These are phyloP conservation scores for Xerocomus potaroensis DNA, from an alignment of 768 basidiomycete genomes.

Conservation along the genomic window DNA sequence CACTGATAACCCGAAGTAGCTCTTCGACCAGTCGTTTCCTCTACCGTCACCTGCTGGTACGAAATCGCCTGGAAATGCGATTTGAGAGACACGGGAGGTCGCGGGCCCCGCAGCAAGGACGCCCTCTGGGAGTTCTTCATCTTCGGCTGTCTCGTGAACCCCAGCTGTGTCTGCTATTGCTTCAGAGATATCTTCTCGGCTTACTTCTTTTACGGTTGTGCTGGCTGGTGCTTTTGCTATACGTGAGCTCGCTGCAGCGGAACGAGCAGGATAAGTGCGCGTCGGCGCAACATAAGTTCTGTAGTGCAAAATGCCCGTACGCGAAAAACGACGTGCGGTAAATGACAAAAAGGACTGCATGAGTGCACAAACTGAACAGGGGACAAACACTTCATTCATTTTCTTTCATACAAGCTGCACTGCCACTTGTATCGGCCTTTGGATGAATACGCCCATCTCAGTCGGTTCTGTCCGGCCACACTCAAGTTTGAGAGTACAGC, in stretches of 20 bases:
- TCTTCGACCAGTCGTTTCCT: conserved; percentile 80
- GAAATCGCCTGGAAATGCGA: conserved; percentile 28
- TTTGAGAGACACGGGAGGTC: conserved; percentile 12
- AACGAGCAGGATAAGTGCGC: conserved; percentile 24
- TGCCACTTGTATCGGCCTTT: conserved; percentile 2
- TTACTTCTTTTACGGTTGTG: conserved; percentile 24
- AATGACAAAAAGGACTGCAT: conserved; percentile 18
- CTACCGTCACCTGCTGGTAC: conserved; percentile 15
- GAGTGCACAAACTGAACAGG: neutral
- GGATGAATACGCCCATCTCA: conserved; percentile 23
- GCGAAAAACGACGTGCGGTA: conserved; percentile 6
- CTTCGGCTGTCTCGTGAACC: conserved; percentile 9
- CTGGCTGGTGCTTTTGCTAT: conserved; percentile 30
- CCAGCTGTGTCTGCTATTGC: conserved; percentile 19
- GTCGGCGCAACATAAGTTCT: conserved; percentile 22
- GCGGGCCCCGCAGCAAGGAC: conserved; percentile 9
- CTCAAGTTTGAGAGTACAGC: conserved; percentile 18
- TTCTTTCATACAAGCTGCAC: conserved; percentile 5
- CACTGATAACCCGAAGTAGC: conserved; percentile 75
- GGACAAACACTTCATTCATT: neutral
- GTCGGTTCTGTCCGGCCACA: conserved; percentile 13
- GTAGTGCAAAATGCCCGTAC: neutral
- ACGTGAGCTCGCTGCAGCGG: conserved; percentile 18
- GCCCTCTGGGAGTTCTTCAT: conserved; percentile 15
- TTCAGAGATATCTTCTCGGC: conserved; percentile 17